Conservation (phyloP, 2,329 filamentous ascomycete species). For the Rhytidhysteron rufulum region DNA sequence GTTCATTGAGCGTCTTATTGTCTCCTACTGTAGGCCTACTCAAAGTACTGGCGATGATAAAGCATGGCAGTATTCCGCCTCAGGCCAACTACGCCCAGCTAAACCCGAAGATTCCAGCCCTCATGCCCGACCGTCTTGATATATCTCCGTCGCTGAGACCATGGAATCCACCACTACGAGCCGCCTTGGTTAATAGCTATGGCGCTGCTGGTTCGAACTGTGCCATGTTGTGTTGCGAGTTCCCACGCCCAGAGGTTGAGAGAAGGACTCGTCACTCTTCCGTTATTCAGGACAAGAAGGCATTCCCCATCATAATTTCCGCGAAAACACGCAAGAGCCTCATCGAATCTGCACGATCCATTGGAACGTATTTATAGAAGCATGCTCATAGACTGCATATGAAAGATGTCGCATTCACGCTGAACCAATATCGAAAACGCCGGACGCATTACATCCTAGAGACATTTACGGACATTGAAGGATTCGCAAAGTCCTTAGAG, state of each 20-base stretch:
- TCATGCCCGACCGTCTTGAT: slow-evolving; percentile 11
- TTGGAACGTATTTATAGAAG: not conserved
- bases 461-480: not conserved
- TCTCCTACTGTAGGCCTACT: too few species aligned
- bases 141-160: slow-evolving; percentile 3
- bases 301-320: not conserved
- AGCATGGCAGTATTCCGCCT: slow-evolving; percentile 11
- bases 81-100: slow-evolving; percentile 13
- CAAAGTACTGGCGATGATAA: slow-evolving; percentile 14
- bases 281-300: too few species aligned
- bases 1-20: too few species aligned
- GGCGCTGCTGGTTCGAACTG: slow-evolving; percentile 22
- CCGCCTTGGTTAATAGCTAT: slow-evolving; percentile 36
- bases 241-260: not conserved
- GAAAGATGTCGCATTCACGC: slow-evolving; percentile 1
- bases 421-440: not conserved
- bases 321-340: not conserved
- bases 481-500: not conserved
- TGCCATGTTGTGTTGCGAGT: slow-evolving; percentile 5
- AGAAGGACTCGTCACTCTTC: not conserved
- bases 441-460: slow-evolving; percentile 1
- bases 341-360: not conserved
- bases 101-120: slow-evolving; percentile 14
- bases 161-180: slow-evolving; percentile 10
- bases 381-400: not conserved